These are phyloP conservation scores for Cajanus cajan DNA, from an alignment of 306 rosid genomes.

Conservation along the genomic window DNA sequence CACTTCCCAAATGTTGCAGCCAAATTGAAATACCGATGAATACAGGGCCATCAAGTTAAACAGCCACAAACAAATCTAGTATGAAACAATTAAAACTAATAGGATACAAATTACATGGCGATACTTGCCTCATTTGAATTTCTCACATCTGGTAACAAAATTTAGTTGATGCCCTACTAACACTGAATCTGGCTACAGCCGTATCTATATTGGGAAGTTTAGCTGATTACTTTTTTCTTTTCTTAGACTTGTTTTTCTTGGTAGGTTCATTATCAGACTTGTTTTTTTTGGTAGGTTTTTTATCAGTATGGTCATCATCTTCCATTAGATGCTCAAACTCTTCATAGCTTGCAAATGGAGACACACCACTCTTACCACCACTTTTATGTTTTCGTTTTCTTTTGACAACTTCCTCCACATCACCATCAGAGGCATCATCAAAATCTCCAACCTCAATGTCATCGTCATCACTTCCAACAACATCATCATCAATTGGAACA, in stretches of 20 bases:
- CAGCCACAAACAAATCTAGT: neutral
- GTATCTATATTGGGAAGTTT: neutral
- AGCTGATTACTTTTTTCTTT: constrained; percentile 28
- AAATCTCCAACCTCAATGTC: constrained; percentile 43
- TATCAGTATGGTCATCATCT: constrained; percentile 25
- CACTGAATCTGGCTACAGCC: neutral
- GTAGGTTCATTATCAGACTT: constrained; percentile 15
- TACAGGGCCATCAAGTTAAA: neutral
- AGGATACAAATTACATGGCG: constrained; percentile 10
- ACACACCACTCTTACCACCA: constrained; percentile 47
- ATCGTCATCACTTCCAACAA: neutral
- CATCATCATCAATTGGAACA: constrained; percentile 24
- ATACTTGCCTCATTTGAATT: neutral
- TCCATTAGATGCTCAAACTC: constrained; percentile 76
- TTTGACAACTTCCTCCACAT: constrained; percentile 34
- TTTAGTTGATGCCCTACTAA: neutral
- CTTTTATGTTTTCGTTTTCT: constrained; percentile 52
- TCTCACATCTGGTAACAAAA: neutral
- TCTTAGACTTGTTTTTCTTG: constrained; percentile 33
- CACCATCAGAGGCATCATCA: constrained; percentile 49
- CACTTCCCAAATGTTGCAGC: neutral
- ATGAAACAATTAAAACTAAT: neutral
- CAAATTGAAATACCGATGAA: neutral
- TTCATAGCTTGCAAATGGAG: constrained; percentile 86
- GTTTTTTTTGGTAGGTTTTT: constrained; percentile 35